Conservation (phyloP, 2,329 filamentous ascomycete genomes). For the Talaromyces piceae region DNA sequence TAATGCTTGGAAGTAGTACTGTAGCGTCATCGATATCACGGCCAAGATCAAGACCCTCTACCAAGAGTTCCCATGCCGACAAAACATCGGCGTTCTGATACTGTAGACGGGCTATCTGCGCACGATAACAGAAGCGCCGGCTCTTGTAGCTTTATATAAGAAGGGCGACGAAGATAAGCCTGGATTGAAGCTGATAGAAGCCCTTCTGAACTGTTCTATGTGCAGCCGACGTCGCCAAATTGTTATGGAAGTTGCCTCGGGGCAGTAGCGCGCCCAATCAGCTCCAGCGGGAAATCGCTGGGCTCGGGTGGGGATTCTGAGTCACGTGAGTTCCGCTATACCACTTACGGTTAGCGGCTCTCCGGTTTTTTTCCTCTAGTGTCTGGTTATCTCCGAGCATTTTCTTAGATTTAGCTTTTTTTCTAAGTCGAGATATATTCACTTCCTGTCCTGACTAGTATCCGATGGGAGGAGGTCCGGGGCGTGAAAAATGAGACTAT, state of each 20-base stretch:
- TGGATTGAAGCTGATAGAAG: not conserved
- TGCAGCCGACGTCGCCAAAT: not conserved
- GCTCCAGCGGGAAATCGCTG: slow-evolving; percentile 7
- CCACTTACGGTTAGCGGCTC: slow-evolving; percentile 5
- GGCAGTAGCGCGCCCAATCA: slow-evolving; percentile 10
- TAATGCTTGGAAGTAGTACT: not conserved
- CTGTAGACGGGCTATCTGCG: not conserved
- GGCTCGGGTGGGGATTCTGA: slow-evolving; percentile 6
- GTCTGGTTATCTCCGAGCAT: slow-evolving; percentile 7
- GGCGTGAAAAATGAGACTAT: slow-evolving; percentile 38
- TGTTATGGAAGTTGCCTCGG: not conserved
- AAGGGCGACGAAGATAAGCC: not conserved
- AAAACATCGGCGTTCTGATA: not conserved
- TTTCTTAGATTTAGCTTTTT: not conserved
- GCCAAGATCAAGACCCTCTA: slow-evolving; percentile 1
- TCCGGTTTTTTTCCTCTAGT: slow-evolving; percentile 17
- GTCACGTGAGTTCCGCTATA: slow-evolving; percentile 13
- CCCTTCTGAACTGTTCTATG: not conserved
- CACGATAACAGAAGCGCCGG: not conserved
- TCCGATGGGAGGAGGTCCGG: slow-evolving; percentile 5
- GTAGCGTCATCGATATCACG: not conserved
- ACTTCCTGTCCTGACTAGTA: not conserved
- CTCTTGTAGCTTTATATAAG: not conserved
- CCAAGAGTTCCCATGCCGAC: slow-evolving; percentile 6
- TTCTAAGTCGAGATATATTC: not conserved